A percentile compares a stretch with the other conserved stretches of the same genome.
These are phyloP conservation scores for Leonotis leonurus DNA, from an alignment of 257 asterid species.

Conservation along the genomic window DNA sequence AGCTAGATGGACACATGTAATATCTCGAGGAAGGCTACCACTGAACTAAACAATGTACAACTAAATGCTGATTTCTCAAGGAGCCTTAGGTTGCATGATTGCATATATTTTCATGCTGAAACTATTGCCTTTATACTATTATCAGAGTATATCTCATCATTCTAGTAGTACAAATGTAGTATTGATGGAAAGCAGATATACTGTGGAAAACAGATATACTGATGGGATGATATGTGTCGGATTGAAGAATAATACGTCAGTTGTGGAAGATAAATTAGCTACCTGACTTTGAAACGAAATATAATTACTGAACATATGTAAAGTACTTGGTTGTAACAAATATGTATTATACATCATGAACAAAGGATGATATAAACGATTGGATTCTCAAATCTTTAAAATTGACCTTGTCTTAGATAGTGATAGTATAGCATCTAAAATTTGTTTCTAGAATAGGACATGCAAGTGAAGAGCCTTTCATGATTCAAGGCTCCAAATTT, in stretches of 20 bases:
- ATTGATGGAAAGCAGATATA: not conserved
- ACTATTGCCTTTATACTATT: not conserved
- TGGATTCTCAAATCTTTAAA: constrained; percentile 1
- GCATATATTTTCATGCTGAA: constrained; percentile 2
- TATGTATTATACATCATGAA: not conserved
- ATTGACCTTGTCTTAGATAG: not conserved
- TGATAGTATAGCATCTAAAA: not conserved
- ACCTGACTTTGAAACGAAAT: not conserved
- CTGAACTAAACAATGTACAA: no score
- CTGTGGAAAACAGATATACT: not conserved
- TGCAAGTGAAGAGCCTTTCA: not conserved
- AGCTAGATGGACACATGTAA: not conserved
- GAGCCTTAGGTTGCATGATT: not conserved
- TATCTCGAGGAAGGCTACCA: not conserved
- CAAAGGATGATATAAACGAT: not conserved
- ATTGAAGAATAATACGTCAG: not conserved
- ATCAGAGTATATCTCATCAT: not conserved
- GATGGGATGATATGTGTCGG: not conserved
- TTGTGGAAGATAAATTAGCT: not conserved
- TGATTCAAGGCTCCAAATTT: not conserved
- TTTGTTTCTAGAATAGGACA: not conserved
- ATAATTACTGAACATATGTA: constrained; percentile 1
- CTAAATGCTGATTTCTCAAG: no score
- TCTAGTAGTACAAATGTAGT: not conserved
- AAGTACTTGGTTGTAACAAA: not conserved